Evolutionary conservation across 2,329 filamentous ascomycete species (phyloP).

Genomic region (Fusarium aywerte): DNA sequence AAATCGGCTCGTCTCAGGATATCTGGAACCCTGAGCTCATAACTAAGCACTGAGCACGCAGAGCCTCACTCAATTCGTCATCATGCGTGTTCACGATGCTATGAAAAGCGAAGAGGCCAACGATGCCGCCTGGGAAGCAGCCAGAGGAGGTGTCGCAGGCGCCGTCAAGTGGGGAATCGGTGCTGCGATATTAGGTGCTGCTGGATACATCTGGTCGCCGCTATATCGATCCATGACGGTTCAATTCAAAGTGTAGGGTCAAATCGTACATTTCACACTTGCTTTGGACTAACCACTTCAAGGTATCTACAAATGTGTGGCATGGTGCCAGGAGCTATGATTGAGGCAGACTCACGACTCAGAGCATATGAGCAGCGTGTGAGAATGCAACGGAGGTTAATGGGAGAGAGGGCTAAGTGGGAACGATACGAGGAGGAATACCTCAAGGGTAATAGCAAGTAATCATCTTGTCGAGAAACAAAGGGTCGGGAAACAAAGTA

Average conservation of each 20-base stretch:
- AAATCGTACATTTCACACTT: not conserved
- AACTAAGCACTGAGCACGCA: not conserved
- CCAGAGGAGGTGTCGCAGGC: conserved; percentile 72
- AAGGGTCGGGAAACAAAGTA: not conserved
- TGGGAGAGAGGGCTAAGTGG: conserved; percentile 75
- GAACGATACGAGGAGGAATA: conserved; percentile 71
- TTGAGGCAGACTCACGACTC: conserved; percentile 77
- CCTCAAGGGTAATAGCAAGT: conserved; percentile 57
- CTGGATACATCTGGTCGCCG: conserved; percentile 73
- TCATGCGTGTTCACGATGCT: conserved; percentile 55
- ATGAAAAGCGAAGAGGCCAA: conserved; percentile 74
- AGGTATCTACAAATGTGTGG: conserved; percentile 88
- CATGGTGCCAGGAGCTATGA: conserved; percentile 82
- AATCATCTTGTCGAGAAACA: conserved; percentile 8
- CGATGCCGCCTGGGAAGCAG: conserved; percentile 77
- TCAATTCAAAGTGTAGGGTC: conserved; percentile 79
- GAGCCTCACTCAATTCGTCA: conserved; percentile 12
- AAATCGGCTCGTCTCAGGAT: too few species aligned
- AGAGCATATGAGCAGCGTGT: conserved; percentile 73
- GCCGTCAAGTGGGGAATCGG: conserved; percentile 79
- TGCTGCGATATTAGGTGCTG: conserved; percentile 68
- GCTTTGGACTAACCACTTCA: conserved; percentile 17
- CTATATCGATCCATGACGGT: conserved; percentile 77
- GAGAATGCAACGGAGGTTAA: conserved; percentile 71
- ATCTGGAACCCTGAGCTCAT: too few species aligned